phyloP scores from a whole-genome alignment of 2,329 filamentous ascomycete genomes.

The Aureobasidium sp. region DNA sequence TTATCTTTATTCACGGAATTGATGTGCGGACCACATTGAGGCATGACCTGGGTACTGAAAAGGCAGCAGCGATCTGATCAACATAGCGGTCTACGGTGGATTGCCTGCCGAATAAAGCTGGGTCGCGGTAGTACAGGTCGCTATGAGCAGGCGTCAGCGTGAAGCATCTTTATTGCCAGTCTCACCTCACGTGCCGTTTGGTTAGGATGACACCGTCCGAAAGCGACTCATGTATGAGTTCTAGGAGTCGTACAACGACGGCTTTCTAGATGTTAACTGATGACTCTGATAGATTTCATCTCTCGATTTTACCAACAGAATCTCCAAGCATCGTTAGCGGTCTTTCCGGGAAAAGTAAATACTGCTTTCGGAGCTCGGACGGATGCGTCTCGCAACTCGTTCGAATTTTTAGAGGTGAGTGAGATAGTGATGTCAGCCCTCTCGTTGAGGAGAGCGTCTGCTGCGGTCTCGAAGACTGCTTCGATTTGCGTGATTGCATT shows the following conservation, averaged over 20 bases:
- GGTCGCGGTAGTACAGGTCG: constrained; percentile 73
- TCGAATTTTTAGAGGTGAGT: constrained; percentile 26
- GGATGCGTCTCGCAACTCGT: background rate
- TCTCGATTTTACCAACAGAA: constrained; percentile 36
- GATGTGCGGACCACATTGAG: constrained; percentile 60
- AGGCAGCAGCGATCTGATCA: constrained; percentile 65
- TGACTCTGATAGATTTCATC: background rate
- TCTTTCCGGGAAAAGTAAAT: constrained; percentile 47
- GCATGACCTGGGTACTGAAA: constrained; percentile 55
- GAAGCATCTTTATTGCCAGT: background rate
- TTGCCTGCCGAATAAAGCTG: constrained; percentile 64
- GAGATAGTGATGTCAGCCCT: constrained; percentile 43
- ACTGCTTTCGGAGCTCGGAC: background rate
- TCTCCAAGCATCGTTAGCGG: constrained; percentile 51
- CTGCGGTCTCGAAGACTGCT: constrained; percentile 46
- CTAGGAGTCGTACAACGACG: constrained; percentile 49
- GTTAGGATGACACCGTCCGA: constrained; percentile 43
- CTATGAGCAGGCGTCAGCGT: constrained; percentile 38
- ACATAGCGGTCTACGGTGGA: constrained; percentile 62
- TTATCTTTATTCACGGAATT: background rate
- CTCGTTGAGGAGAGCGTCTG: constrained; percentile 43
- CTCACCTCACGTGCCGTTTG: constrained; percentile 43
- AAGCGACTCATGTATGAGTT: constrained; percentile 49
- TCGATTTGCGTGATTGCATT: constrained; percentile 49
- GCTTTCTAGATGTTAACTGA: constrained; percentile 31